Base-by-base conservation (phyloP, 1,284 basidiomycete genomes). In the Volvariella surrecta region DNA sequence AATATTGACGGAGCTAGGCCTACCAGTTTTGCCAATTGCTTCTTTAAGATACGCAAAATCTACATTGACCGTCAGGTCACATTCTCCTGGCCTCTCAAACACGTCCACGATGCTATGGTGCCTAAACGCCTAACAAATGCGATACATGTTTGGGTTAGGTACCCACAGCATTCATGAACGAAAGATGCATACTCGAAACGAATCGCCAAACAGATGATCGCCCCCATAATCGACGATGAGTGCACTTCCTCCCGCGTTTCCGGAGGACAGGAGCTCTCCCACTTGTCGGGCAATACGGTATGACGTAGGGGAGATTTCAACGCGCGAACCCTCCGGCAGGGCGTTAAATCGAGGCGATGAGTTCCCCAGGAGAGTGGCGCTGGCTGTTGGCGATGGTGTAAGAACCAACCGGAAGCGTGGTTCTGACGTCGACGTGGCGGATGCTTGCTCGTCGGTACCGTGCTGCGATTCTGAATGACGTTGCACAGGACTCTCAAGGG, bases 51-150 rank as follows among this genome's bases (percentile, higher is more conserved):
- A 89, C 0, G 81, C 75, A 63, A 99, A 99, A 63, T 99, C 93
- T 42, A 99, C 95, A 56, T 99, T 97, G 22, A 87, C 84, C 0
- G 96, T 99, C 40, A 99, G 64, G 61, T 99, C 96, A 37, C 88
- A 87, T 38, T 86, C 73, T 9, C 96, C 95, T 0, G 95, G 94
- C 8, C 74, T 65, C 44, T 84, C 71, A 55, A 99, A 94, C 0
- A 90, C 73, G 56, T 94, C 87, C 0, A 91, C 88, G 16, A 93
- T 78, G 49, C 84, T 72, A 60, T 99, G 96, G 20, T 81, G 70
- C 53, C 83, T 82, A 73, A 99, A 98, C 0, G 87, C 95, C 87
- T 95, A 44, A 34, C 9, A 51, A 39, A 22, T 22, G n/a, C n/a
- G n/a, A n/a, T n/a, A n/a, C n/a, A n/a, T n/a, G n/a, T n/a, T n/a